Percentiles rank a stretch among this genome's conserved stretches.
Conservation (phyloP, 495 filamentous ascomycete genomes). For the Neurospora africana region DNA sequence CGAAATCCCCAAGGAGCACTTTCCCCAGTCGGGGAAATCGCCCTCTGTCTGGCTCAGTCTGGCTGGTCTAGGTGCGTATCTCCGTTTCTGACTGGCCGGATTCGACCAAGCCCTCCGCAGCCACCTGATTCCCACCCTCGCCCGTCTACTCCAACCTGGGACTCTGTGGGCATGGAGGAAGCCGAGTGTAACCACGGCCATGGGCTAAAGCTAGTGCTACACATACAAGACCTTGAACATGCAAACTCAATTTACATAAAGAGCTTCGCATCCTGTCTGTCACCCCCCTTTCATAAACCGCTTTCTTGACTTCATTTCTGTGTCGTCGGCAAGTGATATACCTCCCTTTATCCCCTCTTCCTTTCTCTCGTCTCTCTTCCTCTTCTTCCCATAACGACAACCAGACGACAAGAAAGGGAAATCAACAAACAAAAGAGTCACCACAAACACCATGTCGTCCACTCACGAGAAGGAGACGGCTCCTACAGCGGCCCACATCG, state of each 20-base stretch:
- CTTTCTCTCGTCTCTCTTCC: neutral
- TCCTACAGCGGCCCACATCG: conserved; percentile 7
- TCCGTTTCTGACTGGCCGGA: conserved; percentile 14
- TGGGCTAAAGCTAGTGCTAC: neutral
- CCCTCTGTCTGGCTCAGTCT: conserved; percentile 9
- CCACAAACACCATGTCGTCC: conserved; percentile 12
- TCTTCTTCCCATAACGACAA: conserved; percentile 1
- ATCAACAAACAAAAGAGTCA: neutral
- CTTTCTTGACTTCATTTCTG: neutral
- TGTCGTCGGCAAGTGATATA: neutral
- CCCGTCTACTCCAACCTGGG: neutral
- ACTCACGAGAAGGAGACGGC: conserved; percentile 13
- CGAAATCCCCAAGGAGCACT: conserved; percentile 23
- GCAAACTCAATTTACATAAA: neutral
- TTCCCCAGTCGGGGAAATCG: conserved; percentile 23
- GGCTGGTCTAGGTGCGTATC: neutral
- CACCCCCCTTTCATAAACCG: neutral
- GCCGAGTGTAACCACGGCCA: neutral
- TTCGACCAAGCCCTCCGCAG: conserved; percentile 6
- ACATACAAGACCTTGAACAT: neutral
- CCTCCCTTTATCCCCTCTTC: neutral
- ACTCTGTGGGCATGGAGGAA: neutral
- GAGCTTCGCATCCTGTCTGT: neutral
- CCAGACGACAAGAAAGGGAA: neutral
- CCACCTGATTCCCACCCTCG: neutral